A percentile compares a stretch with the other conserved stretches of the same genome.
Evolutionary conservation across 140 eudicot species (phyloP).

Genomic region (Senecio squalidus): DNA sequence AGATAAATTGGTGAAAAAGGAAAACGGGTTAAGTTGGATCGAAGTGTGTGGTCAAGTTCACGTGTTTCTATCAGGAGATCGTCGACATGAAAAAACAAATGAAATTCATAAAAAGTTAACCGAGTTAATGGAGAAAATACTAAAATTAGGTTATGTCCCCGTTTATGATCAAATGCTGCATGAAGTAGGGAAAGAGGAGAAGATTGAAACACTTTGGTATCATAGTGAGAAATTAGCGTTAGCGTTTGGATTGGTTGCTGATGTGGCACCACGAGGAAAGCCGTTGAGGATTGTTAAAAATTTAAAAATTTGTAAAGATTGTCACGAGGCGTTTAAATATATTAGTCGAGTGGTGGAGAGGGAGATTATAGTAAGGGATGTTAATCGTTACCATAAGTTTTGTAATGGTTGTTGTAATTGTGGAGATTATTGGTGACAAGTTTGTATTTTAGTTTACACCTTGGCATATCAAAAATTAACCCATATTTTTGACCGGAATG

Average conservation of each 20-base stretch:
- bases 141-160: constrained; percentile 59
- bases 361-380: constrained; percentile 81
- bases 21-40: constrained; percentile 81
- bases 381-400: constrained; percentile 72
- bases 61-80: constrained; percentile 71
- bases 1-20: constrained; percentile 52
- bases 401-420: constrained; percentile 58
- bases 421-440: constrained; percentile 69
- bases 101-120: constrained; percentile 50
- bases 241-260: constrained; percentile 61
- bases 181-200: constrained; percentile 57
- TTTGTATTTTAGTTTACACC: too few species aligned
- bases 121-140: constrained; percentile 55
- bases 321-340: constrained; percentile 78
- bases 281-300: constrained; percentile 77
- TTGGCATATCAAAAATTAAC: too few species aligned
- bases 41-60: constrained; percentile 68
- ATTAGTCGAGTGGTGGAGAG: constrained; percentile 50
- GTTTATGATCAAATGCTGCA: constrained; percentile 50
- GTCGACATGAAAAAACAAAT: constrained; percentile 43
- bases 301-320: constrained; percentile 77
- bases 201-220: constrained; percentile 52
- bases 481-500: too few species aligned
- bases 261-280: constrained; percentile 68
- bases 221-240: constrained; percentile 82